A percentile compares a stretch with the other conserved stretches of the same genome.
Conservation (phyloP, 371 early-diverging fungal genomes). For the Coemansia sp. region DNA sequence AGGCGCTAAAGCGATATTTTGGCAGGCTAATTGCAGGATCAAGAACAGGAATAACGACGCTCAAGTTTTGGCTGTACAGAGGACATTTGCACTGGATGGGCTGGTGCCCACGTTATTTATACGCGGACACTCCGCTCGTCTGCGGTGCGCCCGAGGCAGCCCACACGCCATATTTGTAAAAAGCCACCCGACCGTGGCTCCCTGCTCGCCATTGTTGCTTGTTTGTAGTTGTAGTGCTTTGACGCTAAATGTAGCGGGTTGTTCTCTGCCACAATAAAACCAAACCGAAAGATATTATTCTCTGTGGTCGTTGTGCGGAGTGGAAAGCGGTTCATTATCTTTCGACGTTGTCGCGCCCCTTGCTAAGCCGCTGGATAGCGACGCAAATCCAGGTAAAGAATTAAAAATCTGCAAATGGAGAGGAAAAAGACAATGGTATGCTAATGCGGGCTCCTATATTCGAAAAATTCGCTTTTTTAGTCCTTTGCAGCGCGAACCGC, state of each 20-base stretch:
- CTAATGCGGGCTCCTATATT: not conserved
- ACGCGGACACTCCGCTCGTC: not conserved
- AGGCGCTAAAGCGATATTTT: no score
- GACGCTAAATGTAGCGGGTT: not conserved
- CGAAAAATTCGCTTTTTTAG: not conserved
- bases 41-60: constrained; percentile 2
- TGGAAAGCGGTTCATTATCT: no score
- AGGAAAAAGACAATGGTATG: no score
- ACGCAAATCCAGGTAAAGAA: no score
- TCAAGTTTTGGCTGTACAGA: not conserved
- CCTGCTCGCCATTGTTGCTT: not conserved
- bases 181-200: not conserved
- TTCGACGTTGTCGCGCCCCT: no score
- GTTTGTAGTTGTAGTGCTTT: not conserved
- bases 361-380: no score
- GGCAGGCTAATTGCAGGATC: no score
- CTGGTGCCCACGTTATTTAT: constrained; percentile 1
- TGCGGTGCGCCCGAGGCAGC: not conserved
- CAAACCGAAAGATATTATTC: not conserved
- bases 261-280: no score
- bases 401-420: no score
- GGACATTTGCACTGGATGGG: not conserved
- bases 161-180: not conserved
- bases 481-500: not conserved
- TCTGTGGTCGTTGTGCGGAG: not conserved